Base-by-base conservation (phyloP, 371 early-diverging fungal species). In the Mortierella sp. region DNA sequence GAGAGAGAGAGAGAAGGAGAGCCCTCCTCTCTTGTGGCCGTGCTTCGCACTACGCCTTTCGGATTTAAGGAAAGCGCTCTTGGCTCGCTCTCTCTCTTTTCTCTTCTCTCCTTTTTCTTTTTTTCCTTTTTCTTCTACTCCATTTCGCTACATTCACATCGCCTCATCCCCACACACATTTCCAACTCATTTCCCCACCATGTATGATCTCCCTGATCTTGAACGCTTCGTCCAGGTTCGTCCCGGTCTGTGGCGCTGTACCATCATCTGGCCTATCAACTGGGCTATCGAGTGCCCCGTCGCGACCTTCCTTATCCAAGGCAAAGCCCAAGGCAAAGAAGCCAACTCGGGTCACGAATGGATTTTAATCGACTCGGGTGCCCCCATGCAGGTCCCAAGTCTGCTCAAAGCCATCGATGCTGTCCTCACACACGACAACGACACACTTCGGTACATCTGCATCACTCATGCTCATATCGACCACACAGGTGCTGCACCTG, bases 381-480 rank as follows among this genome's bases (percentile, higher is more conserved):
- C 71, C 16, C 79, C 77, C 30, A 55, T 69, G 46, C 81, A 84
- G 45, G 60, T 71, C 25, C 61, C 68, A 7, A 64, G 55, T 6
- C 63, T 84, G 14, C 53, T 80, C n/a, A 57, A 64, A 26, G 83
- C 81, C 23, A 63, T 84, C 15, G 67, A 66, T 18, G 52, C 18
- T 9, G 70, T 79, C 53, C 64, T 79, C 12, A 60, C 57, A 4
- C 84, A 84, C 53, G 69, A 63, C 4, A 76, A 84, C 30, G 81
- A 77, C 64, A 57, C 63, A 1, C 66, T 84, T 25, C 70, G 74
- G n/a, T 72, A 72, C 64, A 64, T 84, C 19, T 68, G 70, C 23
- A 72, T 84, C 64, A 84, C 84, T 2, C 84, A 84, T 45, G 80
- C 60, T 18, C 84, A 84, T 28, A 52, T 82, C 50, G 84, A 84